Base-by-base conservation (phyloP, 1,139 yeast genomes). In the Protomyces inundatus region DNA sequence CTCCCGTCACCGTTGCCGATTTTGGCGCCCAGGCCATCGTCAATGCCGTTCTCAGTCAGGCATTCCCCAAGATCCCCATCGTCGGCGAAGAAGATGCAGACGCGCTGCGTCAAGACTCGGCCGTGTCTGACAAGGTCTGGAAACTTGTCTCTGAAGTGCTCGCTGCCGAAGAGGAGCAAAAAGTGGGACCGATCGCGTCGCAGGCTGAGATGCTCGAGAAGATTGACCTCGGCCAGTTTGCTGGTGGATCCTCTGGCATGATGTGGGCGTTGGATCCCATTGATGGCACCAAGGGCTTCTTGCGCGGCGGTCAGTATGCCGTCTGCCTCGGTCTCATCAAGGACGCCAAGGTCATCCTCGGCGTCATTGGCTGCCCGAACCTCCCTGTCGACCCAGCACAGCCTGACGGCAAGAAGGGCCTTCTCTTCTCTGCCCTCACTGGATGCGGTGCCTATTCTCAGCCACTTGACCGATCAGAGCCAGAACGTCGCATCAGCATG, bases 1-100 rank as follows among this genome's bases (percentile, higher is more conserved):
- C 97, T 1, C 99, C 99, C 0, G 99, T 93, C 12, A 93, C 99
- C n/a, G 82, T 93, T 59, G 98, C 98, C 32, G 99, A 93, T 73
- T 93, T 87, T 74, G 97, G 96, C 4, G 93, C 97, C 0, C 99
- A 93, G 73, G 97, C 97, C 0, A 83, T 93, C 59, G 86, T 93
- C 66, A 91, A 90, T 75, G 83, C 88, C 67, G 95, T 97, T 2
- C 82, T 93, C 68, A 82, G 83, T 70, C 76, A 82, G 65, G 87
- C 85, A 69, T 93, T 93, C 77, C 97, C 97, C 1, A 69, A 73
- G 4, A 98, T 93, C 74, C 86, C 85, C 67, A 84, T 93, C 66
- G 96, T 95, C 2, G 99, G 98, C 32, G 99, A 93, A 74, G 99
- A 93, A 74, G 93, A 89, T 69, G 86, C 97, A 0, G 81, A 77